Percentiles rank a stretch among this genome's conserved stretches.
Conservation (phyloP, 495 filamentous ascomycete genomes). For the Aspergillus ellipticus region DNA sequence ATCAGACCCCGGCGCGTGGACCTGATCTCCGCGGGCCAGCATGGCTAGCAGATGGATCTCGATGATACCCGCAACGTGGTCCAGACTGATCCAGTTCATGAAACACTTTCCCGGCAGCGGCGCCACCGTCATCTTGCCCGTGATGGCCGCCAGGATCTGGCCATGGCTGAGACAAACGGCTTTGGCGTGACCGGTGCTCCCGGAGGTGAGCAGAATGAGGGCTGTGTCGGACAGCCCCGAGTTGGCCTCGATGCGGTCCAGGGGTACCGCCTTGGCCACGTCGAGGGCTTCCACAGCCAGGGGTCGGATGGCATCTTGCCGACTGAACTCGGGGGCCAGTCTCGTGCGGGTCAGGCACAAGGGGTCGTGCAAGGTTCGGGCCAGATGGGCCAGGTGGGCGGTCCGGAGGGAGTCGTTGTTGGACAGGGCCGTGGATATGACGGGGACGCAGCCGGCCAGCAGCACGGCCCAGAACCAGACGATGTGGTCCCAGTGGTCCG, state of each 20-base stretch:
- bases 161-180: conserved; percentile 44
- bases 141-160: conserved; percentile 45
- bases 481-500: conserved; percentile 7
- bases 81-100: conserved; percentile 50
- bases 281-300: background rate
- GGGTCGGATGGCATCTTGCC: background rate
- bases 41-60: conserved; percentile 47
- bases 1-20: conserved; percentile 43
- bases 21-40: conserved; percentile 33
- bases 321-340: conserved; percentile 1
- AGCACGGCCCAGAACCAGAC: conserved; percentile 41
- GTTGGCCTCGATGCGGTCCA: background rate
- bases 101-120: conserved; percentile 22
- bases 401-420: conserved; percentile 24
- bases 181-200: conserved; percentile 53
- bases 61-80: conserved; percentile 51
- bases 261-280: background rate
- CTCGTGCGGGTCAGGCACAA: conserved; percentile 11
- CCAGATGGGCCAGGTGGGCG: conserved; percentile 28
- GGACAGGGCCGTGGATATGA: conserved; percentile 33
- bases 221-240: conserved; percentile 13
- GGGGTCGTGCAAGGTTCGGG: conserved; percentile 9
- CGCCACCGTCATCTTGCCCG: conserved; percentile 32
- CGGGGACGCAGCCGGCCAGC: conserved; percentile 31
- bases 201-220: conserved; percentile 55